These are phyloP conservation scores for Scleromitrula shiraiana DNA, from an alignment of 2,329 filamentous ascomycete genomes.

Conservation along the genomic window DNA sequence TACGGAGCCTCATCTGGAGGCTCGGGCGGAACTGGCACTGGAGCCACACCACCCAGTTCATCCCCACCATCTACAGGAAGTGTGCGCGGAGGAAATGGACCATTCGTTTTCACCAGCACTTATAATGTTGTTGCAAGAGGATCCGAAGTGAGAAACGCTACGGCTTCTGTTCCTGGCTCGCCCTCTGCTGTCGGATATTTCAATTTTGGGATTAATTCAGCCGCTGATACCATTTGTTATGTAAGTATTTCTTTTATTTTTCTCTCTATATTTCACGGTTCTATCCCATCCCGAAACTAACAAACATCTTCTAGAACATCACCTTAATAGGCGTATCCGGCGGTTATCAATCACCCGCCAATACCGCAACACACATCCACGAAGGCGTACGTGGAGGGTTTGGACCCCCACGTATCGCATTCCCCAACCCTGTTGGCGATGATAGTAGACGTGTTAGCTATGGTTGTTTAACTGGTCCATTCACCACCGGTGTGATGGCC, in stretches of 20 bases:
- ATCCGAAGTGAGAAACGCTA: conserved; percentile 38
- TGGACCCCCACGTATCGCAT: conserved; percentile 40
- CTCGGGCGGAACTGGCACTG: background rate
- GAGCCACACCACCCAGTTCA: no score
- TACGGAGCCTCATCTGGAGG: background rate
- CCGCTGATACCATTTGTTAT: conserved; percentile 27
- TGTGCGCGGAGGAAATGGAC: no score
- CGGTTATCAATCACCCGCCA: conserved; percentile 37
- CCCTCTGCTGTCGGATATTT: conserved; percentile 38
- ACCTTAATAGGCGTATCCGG: conserved; percentile 39
- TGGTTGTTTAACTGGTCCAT: conserved; percentile 33
- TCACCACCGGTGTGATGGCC: conserved; percentile 35
- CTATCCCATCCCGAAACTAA: background rate
- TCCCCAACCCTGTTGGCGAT: conserved; percentile 36
- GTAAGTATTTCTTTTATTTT: conserved; percentile 12
- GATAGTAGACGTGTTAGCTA: conserved; percentile 26
- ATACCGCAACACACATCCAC: conserved; percentile 44
- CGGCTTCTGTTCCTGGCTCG: conserved; percentile 28
- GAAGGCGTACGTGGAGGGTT: conserved; percentile 35
- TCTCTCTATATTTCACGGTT: background rate
- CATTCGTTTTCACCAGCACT: conserved; percentile 36
- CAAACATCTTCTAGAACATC: conserved; percentile 33
- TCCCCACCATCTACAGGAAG: no score
- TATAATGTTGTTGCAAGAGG: conserved; percentile 39
- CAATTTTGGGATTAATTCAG: conserved; percentile 41